Base-by-base conservation (phyloP, 495 filamentous ascomycete genomes). In the Penicillium riverlandense region DNA sequence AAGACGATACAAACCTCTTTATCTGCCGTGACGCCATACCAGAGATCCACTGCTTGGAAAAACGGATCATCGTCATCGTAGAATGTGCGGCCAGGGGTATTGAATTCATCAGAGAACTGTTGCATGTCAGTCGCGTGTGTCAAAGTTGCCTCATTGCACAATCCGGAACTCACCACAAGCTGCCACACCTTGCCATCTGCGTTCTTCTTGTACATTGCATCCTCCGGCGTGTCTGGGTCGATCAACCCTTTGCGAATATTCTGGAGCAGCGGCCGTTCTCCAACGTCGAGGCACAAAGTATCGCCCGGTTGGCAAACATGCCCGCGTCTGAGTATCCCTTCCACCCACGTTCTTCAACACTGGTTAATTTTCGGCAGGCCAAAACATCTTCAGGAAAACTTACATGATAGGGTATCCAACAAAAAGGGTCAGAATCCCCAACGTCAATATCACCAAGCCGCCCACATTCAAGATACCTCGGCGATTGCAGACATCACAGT, bases 71-170 rank as follows among this genome's bases (percentile, higher is more conserved):
- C 85, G 14, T 76, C 80, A 33, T 78, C 74, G 54, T 85, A 90
- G 53, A 90, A 89, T 5, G 81, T 83, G 37, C 85, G 72, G 8
- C 83, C 82, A 38, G 78, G 74, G 11, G 59, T 76, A 47, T 86
- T 85, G 56, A 90, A 90, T 50, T 89, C 86, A 46, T 90, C 86
- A 2, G 85, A 89, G 50, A 87, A 90, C 78, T 82, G 42, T 40
- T 7, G 29, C 55, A 11, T 53, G 32, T 16, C 6, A 29, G 2
- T 28, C n/a, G 28, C 29, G 29, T 44, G 12, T 30, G 41, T 44
- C 29, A 39, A 22, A 12, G 4, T 7, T 12, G 8, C 11, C 1
- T n/a, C 14, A 14, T 8, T 2, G 1, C 32, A 12, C 9, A 10
- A 12, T 6, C 10, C 32, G 2, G 30, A 22, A 71, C 73, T 54